A percentile compares a stretch with the other conserved stretches of the same genome.
These are phyloP conservation scores for Fusarium austroafricanum DNA, from an alignment of 2,329 filamentous ascomycete species.

Conservation along the genomic window DNA sequence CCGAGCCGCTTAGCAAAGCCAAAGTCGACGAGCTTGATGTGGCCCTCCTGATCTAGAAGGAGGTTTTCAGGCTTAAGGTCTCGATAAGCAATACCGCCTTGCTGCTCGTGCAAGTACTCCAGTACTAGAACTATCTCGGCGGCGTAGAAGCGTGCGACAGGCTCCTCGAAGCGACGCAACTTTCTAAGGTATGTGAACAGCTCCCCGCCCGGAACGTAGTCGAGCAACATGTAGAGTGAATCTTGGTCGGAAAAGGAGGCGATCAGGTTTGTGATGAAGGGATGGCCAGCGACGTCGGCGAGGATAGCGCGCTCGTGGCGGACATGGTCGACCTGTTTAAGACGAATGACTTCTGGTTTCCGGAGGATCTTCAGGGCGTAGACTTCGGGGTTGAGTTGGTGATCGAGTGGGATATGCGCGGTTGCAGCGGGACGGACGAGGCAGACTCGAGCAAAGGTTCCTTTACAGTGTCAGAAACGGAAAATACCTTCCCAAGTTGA, in stretches of 20 bases:
- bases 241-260: slow-evolving; percentile 84
- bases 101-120: slow-evolving; percentile 82
- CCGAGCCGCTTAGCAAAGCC: slow-evolving; percentile 86
- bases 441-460: slow-evolving; percentile 86
- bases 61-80: slow-evolving; percentile 88
- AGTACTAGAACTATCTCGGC: slow-evolving; percentile 86
- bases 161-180: slow-evolving; percentile 81
- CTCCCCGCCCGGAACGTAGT: slow-evolving; percentile 86
- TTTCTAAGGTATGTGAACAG: slow-evolving; percentile 85
- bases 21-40: slow-evolving; percentile 87
- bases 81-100: slow-evolving; percentile 82
- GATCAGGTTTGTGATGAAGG: slow-evolving; percentile 83
- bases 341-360: slow-evolving; percentile 78
- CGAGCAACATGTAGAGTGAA: slow-evolving; percentile 84
- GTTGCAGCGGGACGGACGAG: slow-evolving; percentile 75
- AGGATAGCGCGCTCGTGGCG: slow-evolving; percentile 85
- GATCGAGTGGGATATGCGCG: slow-evolving; percentile 53
- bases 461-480: slow-evolving; percentile 51
- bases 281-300: slow-evolving; percentile 80
- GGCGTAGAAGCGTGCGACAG: slow-evolving; percentile 82
- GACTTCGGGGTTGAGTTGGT: slow-evolving; percentile 61
- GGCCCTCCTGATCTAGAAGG: slow-evolving; percentile 79
- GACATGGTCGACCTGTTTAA: slow-evolving; percentile 89
- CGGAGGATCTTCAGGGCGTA: slow-evolving; percentile 85
- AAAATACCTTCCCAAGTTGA: neutral